Evolutionary conservation across 495 filamentous ascomycete genomes (phyloP).

Genomic region (Aspergillus egyptiacus): DNA sequence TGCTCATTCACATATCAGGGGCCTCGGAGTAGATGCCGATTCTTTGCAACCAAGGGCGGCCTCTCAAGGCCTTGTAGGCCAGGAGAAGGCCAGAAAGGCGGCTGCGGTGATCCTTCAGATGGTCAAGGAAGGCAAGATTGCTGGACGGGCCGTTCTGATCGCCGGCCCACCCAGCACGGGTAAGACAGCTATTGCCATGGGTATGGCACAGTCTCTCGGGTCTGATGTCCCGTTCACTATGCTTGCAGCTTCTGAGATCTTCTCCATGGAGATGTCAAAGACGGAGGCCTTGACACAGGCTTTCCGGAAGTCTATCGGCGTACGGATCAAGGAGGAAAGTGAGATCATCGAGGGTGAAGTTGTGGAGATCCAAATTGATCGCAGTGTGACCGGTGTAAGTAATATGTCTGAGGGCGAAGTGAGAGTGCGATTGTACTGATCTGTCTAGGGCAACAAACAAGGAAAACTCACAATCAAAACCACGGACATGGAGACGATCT

Average conservation of each 20-base stretch:
- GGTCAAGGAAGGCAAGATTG: constrained; percentile 98
- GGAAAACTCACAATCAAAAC: constrained; percentile 99
- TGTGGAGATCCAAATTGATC: constrained; percentile 97
- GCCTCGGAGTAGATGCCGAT: constrained; percentile 87
- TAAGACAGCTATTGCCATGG: constrained; percentile 98
- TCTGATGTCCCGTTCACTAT: constrained; percentile 94
- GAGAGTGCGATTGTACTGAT: constrained; percentile 15
- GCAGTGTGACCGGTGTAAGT: constrained; percentile 83
- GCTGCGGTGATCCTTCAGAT: constrained; percentile 94
- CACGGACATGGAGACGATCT: constrained; percentile 99
- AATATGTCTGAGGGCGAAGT: background rate
- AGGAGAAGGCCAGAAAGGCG: constrained; percentile 92
- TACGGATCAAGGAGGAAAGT: constrained; percentile 95
- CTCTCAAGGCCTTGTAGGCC: constrained; percentile 96
- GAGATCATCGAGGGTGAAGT: constrained; percentile 99
- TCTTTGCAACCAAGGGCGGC: constrained; percentile 76
- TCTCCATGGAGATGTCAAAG: constrained; percentile 98
- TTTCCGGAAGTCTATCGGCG: constrained; percentile 94
- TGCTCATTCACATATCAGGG: constrained; percentile 95
- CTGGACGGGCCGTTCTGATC: constrained; percentile 89
- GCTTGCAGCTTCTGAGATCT: constrained; percentile 92
- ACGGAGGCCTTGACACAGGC: constrained; percentile 97
- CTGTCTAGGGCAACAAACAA: constrained; percentile 72
- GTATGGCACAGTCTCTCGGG: constrained; percentile 93
- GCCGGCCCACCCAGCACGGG: constrained; percentile 96